A percentile compares a stretch with the other conserved stretches of the same genome.
Evolutionary conservation across 805 yeast species (phyloP).

Genomic region (Metschnikowia cerradonensis): DNA sequence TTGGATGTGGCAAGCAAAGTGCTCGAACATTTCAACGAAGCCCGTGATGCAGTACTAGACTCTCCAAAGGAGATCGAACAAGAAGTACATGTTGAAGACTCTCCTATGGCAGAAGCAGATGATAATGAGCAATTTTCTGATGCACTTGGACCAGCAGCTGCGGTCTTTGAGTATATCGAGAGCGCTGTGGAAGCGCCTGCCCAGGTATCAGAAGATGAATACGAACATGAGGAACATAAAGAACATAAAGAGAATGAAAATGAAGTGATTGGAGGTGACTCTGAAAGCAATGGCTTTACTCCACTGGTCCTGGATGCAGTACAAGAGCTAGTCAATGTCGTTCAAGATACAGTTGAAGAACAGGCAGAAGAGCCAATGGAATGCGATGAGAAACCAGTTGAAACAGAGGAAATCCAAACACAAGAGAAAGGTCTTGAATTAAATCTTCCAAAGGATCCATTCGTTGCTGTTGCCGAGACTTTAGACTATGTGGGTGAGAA

Average conservation of each 20-base stretch:
- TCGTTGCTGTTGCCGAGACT: constrained; percentile 1
- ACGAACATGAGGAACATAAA: not conserved
- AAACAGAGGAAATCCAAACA: not conserved
- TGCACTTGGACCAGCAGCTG: not conserved
- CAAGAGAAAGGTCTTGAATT: not conserved
- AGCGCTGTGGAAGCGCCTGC: not conserved
- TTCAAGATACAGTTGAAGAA: not conserved
- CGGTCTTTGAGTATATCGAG: not conserved
- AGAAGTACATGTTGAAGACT: not conserved
- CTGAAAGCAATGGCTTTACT: not conserved
- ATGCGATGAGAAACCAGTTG: not conserved
- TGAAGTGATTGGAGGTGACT: not conserved
- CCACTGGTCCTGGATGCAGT: not conserved
- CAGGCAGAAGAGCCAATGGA: not conserved
- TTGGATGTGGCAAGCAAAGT: not conserved
- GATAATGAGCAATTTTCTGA: not conserved
- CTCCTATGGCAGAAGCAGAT: not conserved
- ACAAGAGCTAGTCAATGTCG: not conserved
- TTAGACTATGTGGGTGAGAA: not conserved
- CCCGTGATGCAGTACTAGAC: not conserved
- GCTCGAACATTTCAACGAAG: not conserved
- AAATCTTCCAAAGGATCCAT: not conserved
- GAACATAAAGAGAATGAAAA: not conserved
- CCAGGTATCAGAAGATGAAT: not conserved
- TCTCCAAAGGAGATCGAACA: not conserved